Evolutionary conservation across 345 rosid species (phyloP), one percentile per base, ranked within the genome.

Genomic region (Eucalyptus cloeziana): DNA sequence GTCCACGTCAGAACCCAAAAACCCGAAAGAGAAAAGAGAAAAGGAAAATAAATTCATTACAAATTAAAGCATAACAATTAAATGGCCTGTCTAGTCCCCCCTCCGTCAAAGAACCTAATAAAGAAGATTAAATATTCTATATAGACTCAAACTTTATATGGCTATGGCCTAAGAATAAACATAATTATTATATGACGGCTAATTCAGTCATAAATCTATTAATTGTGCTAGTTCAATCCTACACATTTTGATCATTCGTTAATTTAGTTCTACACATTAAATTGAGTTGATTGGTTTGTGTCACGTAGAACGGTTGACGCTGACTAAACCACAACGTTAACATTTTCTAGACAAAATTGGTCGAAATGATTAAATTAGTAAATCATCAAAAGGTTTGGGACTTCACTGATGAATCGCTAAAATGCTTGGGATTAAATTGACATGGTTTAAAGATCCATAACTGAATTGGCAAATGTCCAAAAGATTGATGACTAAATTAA

Each of bases 321-420:
- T 24, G 13, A 56, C 30, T 24, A 56, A 2, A 56, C 12, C 2
- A 1, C 1, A 4, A 9, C 1, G 1, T 56, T 1, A 22, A 25
- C 1, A 56, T 24, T 24, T 56, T 56, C 0, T 25, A 0, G 3
- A 9, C 30, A 56, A 56, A 24, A 22, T 56, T 56, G 2, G 6
- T 56, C 0, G 2, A 25, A 56, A 56, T 2, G 13, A 56, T 9
- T 56, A 56, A 56, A 56, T 24, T 24, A 6, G 0, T 24, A 56
- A 56, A 10, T 56, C 5, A 24, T 56, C 1, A 56, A 56, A 56
- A 56, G 3, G 1, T 56, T 24, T 56, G 21, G 0, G 30, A 56
- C 12, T 56, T 24, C 0, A 1, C 2, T 56, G 13, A 56, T 25
- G 10, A 24, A 56, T 56, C 0, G 3, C 21, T 30, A 56, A 56